Conservation (phyloP, 2,329 filamentous ascomycete species). For the Paracoccidioides lutzii region DNA sequence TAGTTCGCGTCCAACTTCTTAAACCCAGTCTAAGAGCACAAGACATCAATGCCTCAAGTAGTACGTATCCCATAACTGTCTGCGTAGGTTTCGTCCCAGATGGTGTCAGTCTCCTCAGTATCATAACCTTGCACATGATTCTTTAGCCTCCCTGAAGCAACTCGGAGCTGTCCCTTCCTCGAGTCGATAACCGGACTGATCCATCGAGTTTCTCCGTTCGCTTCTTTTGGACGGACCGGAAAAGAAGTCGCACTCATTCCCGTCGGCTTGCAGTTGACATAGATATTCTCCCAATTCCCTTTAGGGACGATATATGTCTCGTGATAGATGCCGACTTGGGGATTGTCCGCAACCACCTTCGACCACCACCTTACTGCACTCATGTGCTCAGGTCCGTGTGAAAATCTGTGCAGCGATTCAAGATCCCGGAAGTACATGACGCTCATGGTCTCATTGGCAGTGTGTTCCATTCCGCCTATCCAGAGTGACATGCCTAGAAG, state of each 20-base stretch:
- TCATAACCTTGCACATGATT: not conserved
- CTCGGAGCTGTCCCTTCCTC: not conserved
- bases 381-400: not conserved
- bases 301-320: not conserved
- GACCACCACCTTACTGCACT: not conserved
- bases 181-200: not conserved
- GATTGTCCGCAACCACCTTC: not conserved
- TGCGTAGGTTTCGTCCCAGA: not conserved
- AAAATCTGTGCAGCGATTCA: not conserved
- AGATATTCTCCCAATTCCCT: not conserved
- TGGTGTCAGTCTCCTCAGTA: not conserved
- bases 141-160: not conserved
- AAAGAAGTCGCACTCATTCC: not conserved
- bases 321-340: not conserved
- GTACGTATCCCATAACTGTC: not conserved
- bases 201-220: not conserved
- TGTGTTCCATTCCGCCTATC: not conserved
- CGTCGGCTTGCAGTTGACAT: not conserved
- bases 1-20: no score
- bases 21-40: not conserved
- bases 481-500: not conserved
- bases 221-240: not conserved
- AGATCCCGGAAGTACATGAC: slow-evolving; percentile 1
- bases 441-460: not conserved
- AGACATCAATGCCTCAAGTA: not conserved